These are phyloP conservation scores for Scopulariopsis brevicaulis DNA, from an alignment of 2,329 filamentous ascomycete genomes.

Conservation along the genomic window DNA sequence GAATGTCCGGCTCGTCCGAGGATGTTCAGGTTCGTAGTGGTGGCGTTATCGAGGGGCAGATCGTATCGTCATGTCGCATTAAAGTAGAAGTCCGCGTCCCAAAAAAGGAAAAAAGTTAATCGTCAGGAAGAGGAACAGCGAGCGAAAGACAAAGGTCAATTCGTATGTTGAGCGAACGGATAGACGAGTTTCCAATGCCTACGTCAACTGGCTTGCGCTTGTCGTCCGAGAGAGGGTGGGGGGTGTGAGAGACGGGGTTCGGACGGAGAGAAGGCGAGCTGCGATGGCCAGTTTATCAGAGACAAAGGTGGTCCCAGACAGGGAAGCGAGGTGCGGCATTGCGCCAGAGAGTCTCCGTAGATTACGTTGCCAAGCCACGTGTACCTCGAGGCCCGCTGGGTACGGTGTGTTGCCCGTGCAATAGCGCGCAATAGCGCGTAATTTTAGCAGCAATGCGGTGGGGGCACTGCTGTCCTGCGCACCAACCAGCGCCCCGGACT, in stretches of 20 bases:
- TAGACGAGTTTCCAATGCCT: not conserved
- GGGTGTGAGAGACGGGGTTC: not conserved
- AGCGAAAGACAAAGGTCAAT: too few species aligned
- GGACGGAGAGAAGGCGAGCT: not conserved
- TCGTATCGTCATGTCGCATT: not conserved
- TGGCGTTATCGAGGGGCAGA: not conserved
- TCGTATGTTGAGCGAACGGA: not conserved
- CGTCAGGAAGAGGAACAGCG: not conserved
- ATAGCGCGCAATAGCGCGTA: not conserved
- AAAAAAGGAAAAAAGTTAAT: not conserved
- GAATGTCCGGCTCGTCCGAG: not conserved
- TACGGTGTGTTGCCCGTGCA: not conserved
- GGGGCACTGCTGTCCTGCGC: not conserved
- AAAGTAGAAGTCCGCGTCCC: not conserved
- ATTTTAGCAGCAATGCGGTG: not conserved
- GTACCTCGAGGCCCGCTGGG: not conserved
- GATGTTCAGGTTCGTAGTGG: not conserved
- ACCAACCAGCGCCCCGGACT: not conserved
- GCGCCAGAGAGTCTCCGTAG: not conserved
- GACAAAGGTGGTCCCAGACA: not conserved
- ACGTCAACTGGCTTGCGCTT: not conserved
- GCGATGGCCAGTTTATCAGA: not conserved
- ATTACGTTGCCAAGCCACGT: not conserved
- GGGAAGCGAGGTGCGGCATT: not conserved
- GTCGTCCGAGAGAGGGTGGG: not conserved